phyloP scores from a whole-genome alignment of 306 rosid genomes.

The Castanopsis chinensis region DNA sequence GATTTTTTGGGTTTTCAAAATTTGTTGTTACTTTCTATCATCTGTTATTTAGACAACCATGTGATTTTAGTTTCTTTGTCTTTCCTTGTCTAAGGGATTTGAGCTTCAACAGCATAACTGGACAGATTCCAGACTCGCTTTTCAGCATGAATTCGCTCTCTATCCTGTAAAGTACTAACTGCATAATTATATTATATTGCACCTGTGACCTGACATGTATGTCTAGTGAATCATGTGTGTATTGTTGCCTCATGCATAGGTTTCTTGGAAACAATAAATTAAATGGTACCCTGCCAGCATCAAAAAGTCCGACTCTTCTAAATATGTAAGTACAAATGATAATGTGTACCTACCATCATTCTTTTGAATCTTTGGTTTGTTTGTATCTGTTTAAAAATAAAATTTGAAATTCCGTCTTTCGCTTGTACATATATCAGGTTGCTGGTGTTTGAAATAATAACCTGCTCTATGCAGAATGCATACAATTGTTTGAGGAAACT shows the following conservation, averaged over 20 bases:
- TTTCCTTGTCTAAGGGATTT: constrained; percentile 56
- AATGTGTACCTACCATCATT: not conserved
- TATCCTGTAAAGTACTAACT: constrained; percentile 52
- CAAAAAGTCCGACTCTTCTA: constrained; percentile 43
- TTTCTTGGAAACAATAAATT: constrained; percentile 82
- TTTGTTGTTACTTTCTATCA: not conserved
- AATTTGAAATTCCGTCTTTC: too few species aligned
- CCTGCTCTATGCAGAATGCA: too few species aligned
- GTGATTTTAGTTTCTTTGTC: not conserved
- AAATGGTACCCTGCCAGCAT: constrained; percentile 54
- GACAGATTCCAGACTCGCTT: constrained; percentile 60
- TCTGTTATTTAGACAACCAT: not conserved
- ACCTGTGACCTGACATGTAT: not conserved
- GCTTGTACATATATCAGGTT: too few species aligned
- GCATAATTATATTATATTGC: not conserved
- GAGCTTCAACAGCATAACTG: constrained; percentile 80
- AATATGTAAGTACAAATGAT: constrained; percentile 48
- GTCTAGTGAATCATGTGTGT: not conserved
- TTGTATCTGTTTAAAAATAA: not conserved
- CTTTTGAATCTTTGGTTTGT: not conserved
- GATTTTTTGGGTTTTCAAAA: not conserved
- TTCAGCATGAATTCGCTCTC: constrained; percentile 61
- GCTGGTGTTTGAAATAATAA: too few species aligned
- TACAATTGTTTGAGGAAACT: too few species aligned
- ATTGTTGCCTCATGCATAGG: constrained; percentile 30